Evolutionary conservation across 495 filamentous ascomycete species (phyloP).

Genomic region (Aspergillus campestris): DNA sequence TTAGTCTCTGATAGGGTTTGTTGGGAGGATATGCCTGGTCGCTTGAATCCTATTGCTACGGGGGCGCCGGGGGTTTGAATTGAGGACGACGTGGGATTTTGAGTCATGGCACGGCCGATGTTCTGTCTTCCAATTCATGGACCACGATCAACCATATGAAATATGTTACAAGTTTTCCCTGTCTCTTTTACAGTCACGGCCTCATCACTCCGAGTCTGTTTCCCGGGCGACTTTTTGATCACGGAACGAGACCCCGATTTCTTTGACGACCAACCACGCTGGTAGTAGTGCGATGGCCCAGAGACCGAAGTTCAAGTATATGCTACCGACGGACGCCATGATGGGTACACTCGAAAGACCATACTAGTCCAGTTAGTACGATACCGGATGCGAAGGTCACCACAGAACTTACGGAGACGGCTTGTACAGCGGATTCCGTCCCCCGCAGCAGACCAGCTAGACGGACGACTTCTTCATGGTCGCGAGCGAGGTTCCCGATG

Average conservation of each 20-base stretch:
- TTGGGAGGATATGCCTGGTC: too few species aligned
- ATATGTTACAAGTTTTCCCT: too few species aligned
- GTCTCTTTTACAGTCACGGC: too few species aligned
- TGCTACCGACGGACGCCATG: constrained; percentile 49
- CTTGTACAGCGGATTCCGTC: constrained; percentile 55
- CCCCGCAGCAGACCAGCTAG: constrained; percentile 51
- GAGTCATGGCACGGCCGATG: too few species aligned
- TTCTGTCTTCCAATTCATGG: too few species aligned
- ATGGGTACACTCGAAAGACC: constrained; percentile 47
- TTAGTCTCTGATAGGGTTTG: constrained; percentile 52
- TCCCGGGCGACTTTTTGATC: constrained; percentile 32
- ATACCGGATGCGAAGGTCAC: neutral
- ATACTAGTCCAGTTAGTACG: constrained; percentile 28
- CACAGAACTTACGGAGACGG: constrained; percentile 37
- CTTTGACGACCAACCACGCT: constrained; percentile 49
- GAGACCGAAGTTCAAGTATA: constrained; percentile 56
- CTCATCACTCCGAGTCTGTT: neutral
- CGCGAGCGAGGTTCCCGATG: constrained; percentile 47
- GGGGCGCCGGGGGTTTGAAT: too few species aligned
- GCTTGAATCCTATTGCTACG: too few species aligned
- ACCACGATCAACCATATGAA: too few species aligned
- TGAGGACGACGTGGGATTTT: too few species aligned
- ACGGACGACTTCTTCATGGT: constrained; percentile 50
- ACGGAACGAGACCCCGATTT: constrained; percentile 36
- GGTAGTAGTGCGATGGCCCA: constrained; percentile 50